Percentiles rank a stretch among this genome's conserved stretches.
phyloP scores from a whole-genome alignment of 192 early-diverging fungal genomes.

The Pilaira anomala region DNA sequence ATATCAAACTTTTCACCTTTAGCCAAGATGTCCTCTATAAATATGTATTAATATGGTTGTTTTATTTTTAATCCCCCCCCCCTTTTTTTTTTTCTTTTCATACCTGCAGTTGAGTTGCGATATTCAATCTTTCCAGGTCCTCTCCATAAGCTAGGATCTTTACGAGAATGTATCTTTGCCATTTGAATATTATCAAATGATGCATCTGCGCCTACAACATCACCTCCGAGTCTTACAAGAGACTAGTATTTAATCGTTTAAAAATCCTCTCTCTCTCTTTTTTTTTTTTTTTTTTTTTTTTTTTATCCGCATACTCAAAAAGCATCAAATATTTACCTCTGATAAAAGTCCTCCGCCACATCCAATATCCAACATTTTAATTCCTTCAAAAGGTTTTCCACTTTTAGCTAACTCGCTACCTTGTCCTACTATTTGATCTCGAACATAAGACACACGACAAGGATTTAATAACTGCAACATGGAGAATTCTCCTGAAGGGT shows the following conservation, averaged over 20 bases:
- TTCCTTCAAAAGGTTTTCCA: conserved; percentile 48
- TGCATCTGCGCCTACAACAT: conserved; percentile 82
- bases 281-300: not conserved
- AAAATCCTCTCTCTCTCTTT: not conserved
- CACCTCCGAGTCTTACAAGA: conserved; percentile 71
- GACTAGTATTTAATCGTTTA: conserved; percentile 41
- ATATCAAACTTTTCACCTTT: conserved; percentile 64
- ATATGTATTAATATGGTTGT: not conserved
- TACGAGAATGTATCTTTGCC: conserved; percentile 65
- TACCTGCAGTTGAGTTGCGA: conserved; percentile 63
- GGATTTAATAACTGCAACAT: conserved; percentile 80
- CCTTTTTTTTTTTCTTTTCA: conserved; percentile 8
- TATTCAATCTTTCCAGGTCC: conserved; percentile 57
- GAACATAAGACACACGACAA: conserved; percentile 73
- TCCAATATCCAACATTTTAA: conserved; percentile 82
- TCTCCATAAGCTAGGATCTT: conserved; percentile 61
- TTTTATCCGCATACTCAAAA: not conserved
- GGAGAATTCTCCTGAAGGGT: conserved; percentile 78
- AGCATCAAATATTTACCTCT: conserved; percentile 58
- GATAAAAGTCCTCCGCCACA: conserved; percentile 92
- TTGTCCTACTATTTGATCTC: conserved; percentile 39
- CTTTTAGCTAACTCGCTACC: not conserved
- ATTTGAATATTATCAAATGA: conserved; percentile 78
- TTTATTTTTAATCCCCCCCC: conserved; percentile 1
- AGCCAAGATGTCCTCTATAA: conserved; percentile 57